Base-by-base conservation (phyloP, 73 alveolate genomes). In the Paramecium sexaurelia region DNA sequence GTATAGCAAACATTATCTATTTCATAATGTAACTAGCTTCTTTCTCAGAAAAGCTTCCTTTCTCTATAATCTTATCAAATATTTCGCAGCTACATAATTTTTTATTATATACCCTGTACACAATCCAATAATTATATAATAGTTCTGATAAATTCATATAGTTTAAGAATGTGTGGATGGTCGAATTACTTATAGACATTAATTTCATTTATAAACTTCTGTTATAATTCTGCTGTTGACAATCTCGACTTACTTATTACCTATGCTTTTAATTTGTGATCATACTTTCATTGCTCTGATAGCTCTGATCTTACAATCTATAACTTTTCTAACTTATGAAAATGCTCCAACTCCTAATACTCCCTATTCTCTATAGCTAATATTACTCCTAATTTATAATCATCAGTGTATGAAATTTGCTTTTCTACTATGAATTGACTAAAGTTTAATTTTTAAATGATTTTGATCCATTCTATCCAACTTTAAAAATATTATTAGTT, bases 31-130 rank as follows among this genome's bases (percentile, higher is more conserved):
- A 88, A 6, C 99, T 93, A 9, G 98, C 96, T 89, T 96, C 98
- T 43, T 91, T 85, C 95, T 98, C 99, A 0, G 98, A 78, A 93
- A 98, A 97, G 15, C 94, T 85, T 6, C 99, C 98, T 89, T 96
- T 95, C 36, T 82, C 95, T 7, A 87, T 92, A 32, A 98, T 98
- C 51, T 96, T 99, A 56, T 97, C 98, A 92, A 95, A 98, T 51
- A 98, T 95, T 91, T 98, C 99, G 22, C 99, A 99, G 20, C 98
- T 57, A 55, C 32, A 10, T 26, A 7, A 68, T 22, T 13, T 55
- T n/a, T 15, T 9, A 29, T 84, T 27, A 17, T 17, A 84, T 84
- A 84, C 92, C 95, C 96, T 45, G 93, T 89, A 36, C 96, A 92
- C 32, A 92, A 36, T 82, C 91, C 96, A 15, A 93, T 73, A 8